Percentiles rank a stretch among this genome's conserved stretches.
Conservation (phyloP, 179 eudicot species). For the Vitellaria paradoxa region DNA sequence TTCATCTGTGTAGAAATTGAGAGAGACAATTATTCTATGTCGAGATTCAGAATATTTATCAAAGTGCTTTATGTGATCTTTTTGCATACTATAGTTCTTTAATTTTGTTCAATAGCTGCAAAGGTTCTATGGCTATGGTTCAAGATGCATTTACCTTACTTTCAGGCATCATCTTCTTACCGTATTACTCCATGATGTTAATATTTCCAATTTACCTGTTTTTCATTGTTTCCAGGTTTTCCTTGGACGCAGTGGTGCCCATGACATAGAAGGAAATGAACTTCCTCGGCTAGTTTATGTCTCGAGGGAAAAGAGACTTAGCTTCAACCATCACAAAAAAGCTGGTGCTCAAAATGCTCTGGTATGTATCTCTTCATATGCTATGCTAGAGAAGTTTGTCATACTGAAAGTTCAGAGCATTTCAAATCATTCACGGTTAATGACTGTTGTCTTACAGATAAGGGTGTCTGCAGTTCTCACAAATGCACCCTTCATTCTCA, state of each 20-base stretch:
- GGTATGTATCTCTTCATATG: constrained; percentile 28
- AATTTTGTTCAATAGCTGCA: neutral
- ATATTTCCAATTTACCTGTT: neutral
- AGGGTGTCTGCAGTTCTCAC: constrained; percentile 90
- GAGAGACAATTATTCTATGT: too few relatives aligned
- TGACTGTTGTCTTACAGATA: constrained; percentile 44
- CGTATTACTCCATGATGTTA: neutral
- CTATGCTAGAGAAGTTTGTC: neutral
- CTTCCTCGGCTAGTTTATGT: constrained; percentile 93
- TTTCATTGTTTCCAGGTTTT: constrained; percentile 54
- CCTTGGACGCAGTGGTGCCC: constrained; percentile 89
- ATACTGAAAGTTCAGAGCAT: neutral
- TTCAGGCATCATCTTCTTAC: neutral
- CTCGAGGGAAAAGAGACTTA: constrained; percentile 99
- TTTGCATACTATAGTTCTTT: neutral
- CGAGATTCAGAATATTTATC: too few relatives aligned
- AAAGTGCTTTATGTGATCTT: too few relatives aligned
- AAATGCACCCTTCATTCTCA: constrained; percentile 87
- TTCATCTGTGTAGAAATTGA: too few relatives aligned
- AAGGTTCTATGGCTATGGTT: neutral
- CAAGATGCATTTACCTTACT: neutral
- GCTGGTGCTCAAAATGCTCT: constrained; percentile 98
- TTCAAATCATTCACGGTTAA: neutral
- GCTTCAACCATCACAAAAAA: constrained; percentile 92
- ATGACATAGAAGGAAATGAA: constrained; percentile 86